phyloP scores from a whole-genome alignment of 768 basidiomycete species.

The Tulasnella sp. region DNA sequence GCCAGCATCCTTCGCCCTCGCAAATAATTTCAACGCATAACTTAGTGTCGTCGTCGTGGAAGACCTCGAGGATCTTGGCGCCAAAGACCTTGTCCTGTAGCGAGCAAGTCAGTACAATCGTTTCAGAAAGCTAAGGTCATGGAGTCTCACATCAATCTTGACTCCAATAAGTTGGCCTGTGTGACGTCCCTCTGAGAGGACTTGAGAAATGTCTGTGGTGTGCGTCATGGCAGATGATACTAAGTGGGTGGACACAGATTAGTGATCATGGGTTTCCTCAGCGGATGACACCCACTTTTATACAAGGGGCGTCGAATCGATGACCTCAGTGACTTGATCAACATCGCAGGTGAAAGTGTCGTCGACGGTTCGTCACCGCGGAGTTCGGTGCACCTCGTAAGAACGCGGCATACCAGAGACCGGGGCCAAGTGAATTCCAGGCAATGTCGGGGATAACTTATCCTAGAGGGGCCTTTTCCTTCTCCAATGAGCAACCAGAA shows the following conservation, averaged over 20 bases:
- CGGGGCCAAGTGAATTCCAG: neutral
- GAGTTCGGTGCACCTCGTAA: neutral
- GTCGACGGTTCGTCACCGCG: neutral
- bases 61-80: slow-evolving; percentile 4
- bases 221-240: neutral
- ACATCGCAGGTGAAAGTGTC: neutral
- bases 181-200: neutral
- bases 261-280: neutral
- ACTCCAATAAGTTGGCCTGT: neutral
- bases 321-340: neutral
- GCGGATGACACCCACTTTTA: neutral
- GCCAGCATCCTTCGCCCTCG: slow-evolving; percentile 20
- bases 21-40: slow-evolving; percentile 17
- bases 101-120: neutral
- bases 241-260: neutral
- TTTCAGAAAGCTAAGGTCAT: neutral
- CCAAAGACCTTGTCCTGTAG: slow-evolving; percentile 1
- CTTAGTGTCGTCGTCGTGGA: slow-evolving; percentile 17
- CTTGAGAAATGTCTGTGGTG: neutral
- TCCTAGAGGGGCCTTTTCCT: too few species aligned
- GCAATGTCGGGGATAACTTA: neutral
- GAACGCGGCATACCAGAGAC: neutral
- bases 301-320: neutral
- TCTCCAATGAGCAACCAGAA: neutral
- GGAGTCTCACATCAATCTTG: neutral